Base-by-base conservation (phyloP, 139 green algal species). In the Limnomonas spitsbergensis region DNA sequence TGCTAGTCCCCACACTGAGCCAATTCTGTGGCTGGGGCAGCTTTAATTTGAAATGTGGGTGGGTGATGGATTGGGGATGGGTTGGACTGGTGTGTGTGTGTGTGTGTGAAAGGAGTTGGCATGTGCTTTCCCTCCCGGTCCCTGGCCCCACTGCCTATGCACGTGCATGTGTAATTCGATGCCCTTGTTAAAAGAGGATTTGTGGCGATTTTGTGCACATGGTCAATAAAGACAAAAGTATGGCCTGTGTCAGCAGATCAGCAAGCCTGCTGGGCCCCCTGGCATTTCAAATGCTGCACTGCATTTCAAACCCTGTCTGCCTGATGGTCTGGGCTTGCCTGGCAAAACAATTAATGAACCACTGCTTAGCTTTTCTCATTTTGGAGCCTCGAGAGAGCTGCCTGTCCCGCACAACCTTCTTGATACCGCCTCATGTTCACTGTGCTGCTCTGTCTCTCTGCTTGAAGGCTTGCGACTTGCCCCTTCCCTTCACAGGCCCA, bases 401-500 rank as follows among this genome's bases (percentile, higher is more conserved):
- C 47, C 24, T 61, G 20, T 61, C 47, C 47, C 47, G 14, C 14
- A 61, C 24, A 14, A 14, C 47, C 24, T 14, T n/a, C 47, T 24
- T 24, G 14, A 61, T n/a, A 61, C 47, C 47, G 14, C 47, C 24
- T 14, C 14, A 61, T 24, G 14, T 24, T 61, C 14, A 61, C 47
- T 24, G 14, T 61, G 47, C 14, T n/a, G 14, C 47, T 24, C 24
- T n/a, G 20, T 61, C 47, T 24, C 47, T 61, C 14, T n/a, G 20
- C 47, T 24, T 24, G 14, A 61, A 61, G 14, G 14, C 47, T 24
- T 61, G 47, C 14, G 20, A 14, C 47, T 24, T 61, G 20, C 14
- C 47, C 47, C 47, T n/a, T 54, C 42, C 7, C 6, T 54, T 4
- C 27, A 70, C 68, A 75, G 68, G 68, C 70, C 70, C 4, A 77